A percentile compares a stretch with the other conserved stretches of the same genome.
phyloP scores from a whole-genome alignment of 805 yeast genomes.

The Candida schatavii region DNA sequence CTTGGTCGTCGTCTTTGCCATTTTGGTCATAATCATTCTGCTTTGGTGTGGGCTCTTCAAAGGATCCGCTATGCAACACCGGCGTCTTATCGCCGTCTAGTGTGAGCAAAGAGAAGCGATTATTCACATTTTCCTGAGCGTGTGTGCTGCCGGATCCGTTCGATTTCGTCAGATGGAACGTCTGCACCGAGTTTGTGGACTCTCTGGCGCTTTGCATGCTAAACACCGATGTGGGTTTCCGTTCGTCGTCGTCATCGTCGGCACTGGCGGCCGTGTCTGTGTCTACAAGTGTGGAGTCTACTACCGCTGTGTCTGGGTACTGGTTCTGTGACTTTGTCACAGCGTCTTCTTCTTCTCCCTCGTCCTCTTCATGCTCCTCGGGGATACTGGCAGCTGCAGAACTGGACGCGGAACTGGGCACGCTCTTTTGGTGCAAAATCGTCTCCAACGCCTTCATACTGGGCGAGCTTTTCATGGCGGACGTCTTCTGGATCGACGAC shows the following conservation, averaged over 20 bases:
- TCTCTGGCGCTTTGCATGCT: conserved; percentile 1
- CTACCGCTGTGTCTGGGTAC: no score
- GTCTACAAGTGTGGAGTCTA: not conserved
- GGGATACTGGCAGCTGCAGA: conserved; percentile 4
- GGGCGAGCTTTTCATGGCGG: conserved; percentile 37
- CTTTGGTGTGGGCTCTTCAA: not conserved
- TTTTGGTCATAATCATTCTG: not conserved
- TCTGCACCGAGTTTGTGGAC: conserved; percentile 1
- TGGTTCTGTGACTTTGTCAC: no score
- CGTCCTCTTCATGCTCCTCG: conserved; percentile 10
- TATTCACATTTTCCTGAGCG: not conserved
- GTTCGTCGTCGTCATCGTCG: conserved; percentile 2
- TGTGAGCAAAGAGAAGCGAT: not conserved
- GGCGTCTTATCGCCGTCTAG: conserved; percentile 2
- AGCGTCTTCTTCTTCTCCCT: conserved; percentile 9
- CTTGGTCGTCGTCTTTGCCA: not conserved
- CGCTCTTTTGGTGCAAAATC: conserved; percentile 21
- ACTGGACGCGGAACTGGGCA: conserved; percentile 1
- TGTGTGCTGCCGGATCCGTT: not conserved
- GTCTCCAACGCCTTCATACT: conserved; percentile 40
- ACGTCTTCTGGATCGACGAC: conserved; percentile 2
- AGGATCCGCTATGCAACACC: not conserved
- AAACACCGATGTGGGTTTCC: conserved; percentile 1
- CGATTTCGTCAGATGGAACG: not conserved
- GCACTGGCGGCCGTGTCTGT: not conserved